Percentiles rank a stretch among this genome's conserved stretches.
These are phyloP conservation scores for Pleurotus ostreatus DNA, from an alignment of 768 basidiomycete species.

Conservation along the genomic window DNA sequence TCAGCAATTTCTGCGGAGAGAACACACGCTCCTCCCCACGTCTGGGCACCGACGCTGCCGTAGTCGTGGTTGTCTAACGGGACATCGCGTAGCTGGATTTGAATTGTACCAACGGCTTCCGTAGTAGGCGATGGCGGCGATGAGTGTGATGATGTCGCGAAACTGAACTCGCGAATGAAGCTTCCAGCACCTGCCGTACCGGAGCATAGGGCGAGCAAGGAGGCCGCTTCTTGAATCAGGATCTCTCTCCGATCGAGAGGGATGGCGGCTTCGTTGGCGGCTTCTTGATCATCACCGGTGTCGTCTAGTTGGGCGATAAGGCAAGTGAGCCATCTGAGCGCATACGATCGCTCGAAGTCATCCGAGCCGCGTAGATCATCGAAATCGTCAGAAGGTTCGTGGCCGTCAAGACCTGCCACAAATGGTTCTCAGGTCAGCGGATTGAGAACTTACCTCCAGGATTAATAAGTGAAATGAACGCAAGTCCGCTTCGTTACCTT, in stretches of 20 bases:
- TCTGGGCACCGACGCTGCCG: conserved; percentile 76
- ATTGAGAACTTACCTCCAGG: not conserved
- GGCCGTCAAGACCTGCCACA: not conserved
- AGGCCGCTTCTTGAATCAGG: conserved; percentile 46
- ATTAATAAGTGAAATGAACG: not conserved
- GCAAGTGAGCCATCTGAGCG: conserved; percentile 71
- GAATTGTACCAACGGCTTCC: conserved; percentile 15
- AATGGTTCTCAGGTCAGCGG: not conserved
- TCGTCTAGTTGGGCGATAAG: conserved; percentile 43
- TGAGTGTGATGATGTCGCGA: conserved; percentile 20
- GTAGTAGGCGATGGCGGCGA: conserved; percentile 1
- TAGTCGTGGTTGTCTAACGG: conserved; percentile 70
- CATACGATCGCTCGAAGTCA: conserved; percentile 63
- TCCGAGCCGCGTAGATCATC: conserved; percentile 43
- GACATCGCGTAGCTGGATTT: conserved; percentile 57
- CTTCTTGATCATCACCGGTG: conserved; percentile 13
- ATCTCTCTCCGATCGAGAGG: conserved; percentile 29
- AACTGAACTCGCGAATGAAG: conserved; percentile 48
- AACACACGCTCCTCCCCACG: conserved; percentile 85
- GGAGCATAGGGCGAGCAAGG: conserved; percentile 60
- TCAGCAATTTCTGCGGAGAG: conserved; percentile 71
- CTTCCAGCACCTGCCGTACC: conserved; percentile 62
- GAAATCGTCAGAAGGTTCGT: conserved; percentile 10
- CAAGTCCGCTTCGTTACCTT: not conserved
- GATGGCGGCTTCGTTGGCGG: conserved; percentile 1